Percentiles rank a stretch among this genome's conserved stretches.
phyloP scores from a whole-genome alignment of 257 asterid species.

The Plantago ovata region DNA sequence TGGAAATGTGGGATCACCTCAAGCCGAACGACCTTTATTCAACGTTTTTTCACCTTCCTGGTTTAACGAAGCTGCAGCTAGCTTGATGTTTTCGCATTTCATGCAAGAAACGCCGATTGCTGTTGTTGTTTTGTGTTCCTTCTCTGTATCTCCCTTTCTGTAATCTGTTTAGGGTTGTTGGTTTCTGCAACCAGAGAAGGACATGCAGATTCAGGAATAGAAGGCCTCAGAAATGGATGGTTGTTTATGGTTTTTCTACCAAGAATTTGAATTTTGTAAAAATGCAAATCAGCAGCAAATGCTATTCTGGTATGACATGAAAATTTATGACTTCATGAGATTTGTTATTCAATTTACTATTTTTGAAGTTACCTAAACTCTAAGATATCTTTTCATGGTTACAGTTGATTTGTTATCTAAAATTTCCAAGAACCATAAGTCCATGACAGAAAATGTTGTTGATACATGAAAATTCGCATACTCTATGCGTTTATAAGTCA shows the following conservation, averaged over 20 bases:
- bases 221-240: constrained; percentile 13
- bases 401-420: too few species aligned
- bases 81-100: background rate
- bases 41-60: background rate
- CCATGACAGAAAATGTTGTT: too few species aligned
- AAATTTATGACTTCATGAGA: background rate
- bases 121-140: background rate
- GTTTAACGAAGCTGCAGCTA: constrained; percentile 1
- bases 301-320: background rate
- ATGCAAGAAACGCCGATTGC: background rate
- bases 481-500: too few species aligned
- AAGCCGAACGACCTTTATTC: too few species aligned
- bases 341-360: constrained; percentile 2
- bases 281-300: background rate
- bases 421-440: too few species aligned
- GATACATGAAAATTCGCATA: too few species aligned
- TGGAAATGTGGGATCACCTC: background rate
- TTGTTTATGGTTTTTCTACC: constrained; percentile 6
- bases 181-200: constrained; percentile 37
- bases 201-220: constrained; percentile 26
- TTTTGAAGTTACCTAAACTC: too few species aligned
- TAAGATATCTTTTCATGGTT: too few species aligned
- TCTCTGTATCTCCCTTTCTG: constrained; percentile 1
- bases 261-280: background rate
- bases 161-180: constrained; percentile 23